Evolutionary conservation across 1,139 yeast species (phyloP), one percentile per base, ranked within the genome.

Genomic region (Petasospora fabianii): DNA sequence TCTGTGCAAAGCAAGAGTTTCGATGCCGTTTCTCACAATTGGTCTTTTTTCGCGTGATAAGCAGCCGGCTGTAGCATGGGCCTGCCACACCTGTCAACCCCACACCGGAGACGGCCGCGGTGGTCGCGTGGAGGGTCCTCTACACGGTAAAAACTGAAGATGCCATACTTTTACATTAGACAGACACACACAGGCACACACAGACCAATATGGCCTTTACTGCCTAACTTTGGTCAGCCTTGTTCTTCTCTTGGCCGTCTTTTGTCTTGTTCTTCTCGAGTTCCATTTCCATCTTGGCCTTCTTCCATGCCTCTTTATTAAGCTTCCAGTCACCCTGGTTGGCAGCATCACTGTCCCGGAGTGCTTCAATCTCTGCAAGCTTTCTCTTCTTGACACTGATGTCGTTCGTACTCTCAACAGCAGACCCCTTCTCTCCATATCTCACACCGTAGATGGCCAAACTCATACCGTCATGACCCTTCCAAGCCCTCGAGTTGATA

Each of bases 401-500:
- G 20, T 24, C 30, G 26, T 54, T 54, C 17, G 46, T 28, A 13
- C 39, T 36, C 10, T 53, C 56, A 12, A 48, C 49, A 5, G 56
- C 47, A 29, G 55, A 51, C 14, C 46, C 44, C 42, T 51, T 48
- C 14, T 55, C 60, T 9, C 60, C 64, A 36, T 64, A 61, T 36
- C 61, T 54, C 33, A 81, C 78, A 34, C 70, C 73, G 47, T 70
- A 73, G 9, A 86, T 64, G 10, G 78, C 76, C 42, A 70, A 65
- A 19, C 90, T 80, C 32, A 77, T 71, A 5, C 96, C 96, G 49
- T 78, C 82, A 56, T 86, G 96, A 12, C 61, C 62, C 16, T 58
- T 57, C 97, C 97, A 90, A 2, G 76, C 62, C 39, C 97, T 69
- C 1, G 96, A 79, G 53, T 79, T 76, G 45, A 88, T 62, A 2